These are phyloP conservation scores for Monosporascus sp. DNA, from an alignment of 2,329 filamentous ascomycete genomes.

Conservation along the genomic window DNA sequence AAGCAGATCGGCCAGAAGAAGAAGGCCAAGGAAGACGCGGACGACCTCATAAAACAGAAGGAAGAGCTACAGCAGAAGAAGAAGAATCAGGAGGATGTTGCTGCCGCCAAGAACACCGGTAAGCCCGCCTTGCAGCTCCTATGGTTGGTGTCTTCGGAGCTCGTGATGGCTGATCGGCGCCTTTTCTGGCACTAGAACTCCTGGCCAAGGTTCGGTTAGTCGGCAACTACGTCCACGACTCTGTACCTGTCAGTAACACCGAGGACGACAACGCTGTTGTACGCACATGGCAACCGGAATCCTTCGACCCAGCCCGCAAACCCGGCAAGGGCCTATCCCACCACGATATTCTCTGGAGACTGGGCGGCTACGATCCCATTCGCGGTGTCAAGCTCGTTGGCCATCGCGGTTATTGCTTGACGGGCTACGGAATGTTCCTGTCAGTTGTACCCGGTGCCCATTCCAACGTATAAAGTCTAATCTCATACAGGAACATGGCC, in stretches of 20 bases:
- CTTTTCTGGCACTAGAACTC: too few relatives aligned
- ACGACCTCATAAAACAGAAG: constrained; percentile 74
- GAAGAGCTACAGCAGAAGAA: constrained; percentile 58
- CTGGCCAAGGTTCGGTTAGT: constrained; percentile 69
- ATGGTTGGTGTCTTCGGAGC: too few relatives aligned
- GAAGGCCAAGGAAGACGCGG: constrained; percentile 88
- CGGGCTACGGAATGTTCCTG: constrained; percentile 81
- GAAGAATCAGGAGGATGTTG: constrained; percentile 81
- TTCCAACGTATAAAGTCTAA: too few relatives aligned
- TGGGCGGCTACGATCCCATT: constrained; percentile 90
- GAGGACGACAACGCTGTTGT: constrained; percentile 74
- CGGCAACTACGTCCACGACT: constrained; percentile 87
- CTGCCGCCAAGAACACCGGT: constrained; percentile 49
- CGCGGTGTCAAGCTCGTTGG: constrained; percentile 91
- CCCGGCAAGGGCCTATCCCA: constrained; percentile 68
- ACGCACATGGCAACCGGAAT: constrained; percentile 75
- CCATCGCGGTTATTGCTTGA: constrained; percentile 89
- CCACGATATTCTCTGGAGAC: constrained; percentile 82
- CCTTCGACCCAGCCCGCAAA: constrained; percentile 63
- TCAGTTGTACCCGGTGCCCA: too few relatives aligned
- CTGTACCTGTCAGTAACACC: constrained; percentile 33
- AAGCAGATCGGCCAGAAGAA: constrained; percentile 90
- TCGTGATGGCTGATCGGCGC: too few relatives aligned
- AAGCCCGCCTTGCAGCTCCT: too few relatives aligned
- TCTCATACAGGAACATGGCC: constrained; percentile 59